Conservation (phyloP, 495 filamentous ascomycete species). For the Cryomyces antarcticus region DNA sequence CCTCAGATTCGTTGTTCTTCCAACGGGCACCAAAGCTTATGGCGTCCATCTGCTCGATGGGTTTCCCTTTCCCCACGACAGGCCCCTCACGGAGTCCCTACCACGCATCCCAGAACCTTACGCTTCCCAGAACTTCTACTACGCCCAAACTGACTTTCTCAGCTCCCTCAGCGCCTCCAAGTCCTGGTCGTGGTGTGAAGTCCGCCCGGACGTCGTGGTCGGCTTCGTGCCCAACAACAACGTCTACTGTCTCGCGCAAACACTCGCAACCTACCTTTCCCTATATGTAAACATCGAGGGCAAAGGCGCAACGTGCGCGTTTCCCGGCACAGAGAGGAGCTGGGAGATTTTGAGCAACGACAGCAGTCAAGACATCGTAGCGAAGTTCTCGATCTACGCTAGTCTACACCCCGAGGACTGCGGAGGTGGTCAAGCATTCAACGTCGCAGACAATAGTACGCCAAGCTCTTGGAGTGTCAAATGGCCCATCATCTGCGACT, state of each 20-base stretch:
- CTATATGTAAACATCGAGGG: conserved; percentile 10
- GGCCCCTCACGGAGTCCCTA: conserved; percentile 16
- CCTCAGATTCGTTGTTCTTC: conserved; percentile 20
- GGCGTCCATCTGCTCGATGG: conserved; percentile 18
- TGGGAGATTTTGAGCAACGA: conserved; percentile 15
- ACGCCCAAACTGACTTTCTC: conserved; percentile 17
- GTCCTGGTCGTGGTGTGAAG: conserved; percentile 15
- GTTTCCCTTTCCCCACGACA: conserved; percentile 17
- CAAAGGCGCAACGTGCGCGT: conserved; percentile 10
- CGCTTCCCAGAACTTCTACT: conserved; percentile 20
- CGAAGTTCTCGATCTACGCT: conserved; percentile 15
- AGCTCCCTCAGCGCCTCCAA: conserved; percentile 12
- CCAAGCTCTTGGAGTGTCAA: conserved; percentile 11
- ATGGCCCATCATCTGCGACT: conserved; percentile 16
- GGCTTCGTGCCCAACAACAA: conserved; percentile 19
- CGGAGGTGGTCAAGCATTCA: conserved; percentile 12
- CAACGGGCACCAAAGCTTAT: conserved; percentile 21
- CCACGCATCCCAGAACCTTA: conserved; percentile 18
- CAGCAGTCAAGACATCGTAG: conserved; percentile 15
- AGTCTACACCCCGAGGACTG: conserved; percentile 11
- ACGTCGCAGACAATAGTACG: conserved; percentile 8
- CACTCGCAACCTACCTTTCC: conserved; percentile 12
- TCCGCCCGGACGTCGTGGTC: conserved; percentile 16
- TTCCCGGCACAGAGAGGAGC: conserved; percentile 12
- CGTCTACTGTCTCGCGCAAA: conserved; percentile 15